These are phyloP conservation scores for Phanerochaete carnosa DNA, from an alignment of 768 basidiomycete genomes.

Conservation along the genomic window DNA sequence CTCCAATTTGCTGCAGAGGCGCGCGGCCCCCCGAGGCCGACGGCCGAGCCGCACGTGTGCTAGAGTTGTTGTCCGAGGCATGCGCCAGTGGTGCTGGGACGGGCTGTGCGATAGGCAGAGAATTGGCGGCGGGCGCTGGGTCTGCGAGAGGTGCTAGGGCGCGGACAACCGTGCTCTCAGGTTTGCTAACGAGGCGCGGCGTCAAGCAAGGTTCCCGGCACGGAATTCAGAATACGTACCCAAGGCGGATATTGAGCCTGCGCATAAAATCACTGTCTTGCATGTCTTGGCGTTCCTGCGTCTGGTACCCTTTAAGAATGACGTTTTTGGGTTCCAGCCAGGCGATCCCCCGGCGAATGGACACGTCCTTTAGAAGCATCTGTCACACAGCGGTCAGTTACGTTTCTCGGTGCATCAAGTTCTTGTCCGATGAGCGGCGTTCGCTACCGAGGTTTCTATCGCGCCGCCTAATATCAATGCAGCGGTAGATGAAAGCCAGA, in stretches of 20 bases:
- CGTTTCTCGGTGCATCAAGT: not conserved
- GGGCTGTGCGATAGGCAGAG: constrained; percentile 7
- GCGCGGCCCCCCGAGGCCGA: constrained; percentile 10
- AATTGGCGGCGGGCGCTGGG: not conserved
- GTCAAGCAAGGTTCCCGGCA: not conserved
- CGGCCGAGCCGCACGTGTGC: not conserved
- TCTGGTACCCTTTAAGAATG: constrained; percentile 54
- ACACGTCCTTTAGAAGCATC: constrained; percentile 69
- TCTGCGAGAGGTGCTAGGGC: not conserved
- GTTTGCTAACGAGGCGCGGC: not conserved
- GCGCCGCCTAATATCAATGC: not conserved
- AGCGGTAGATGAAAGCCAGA: not conserved
- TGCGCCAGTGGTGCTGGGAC: constrained; percentile 8
- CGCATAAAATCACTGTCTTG: constrained; percentile 60
- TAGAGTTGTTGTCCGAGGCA: not conserved
- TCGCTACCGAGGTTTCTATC: too few species aligned
- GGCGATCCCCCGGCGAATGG: constrained; percentile 65
- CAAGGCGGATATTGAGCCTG: constrained; percentile 58
- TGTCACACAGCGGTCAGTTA: constrained; percentile 23
- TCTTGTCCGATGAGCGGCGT: too few species aligned
- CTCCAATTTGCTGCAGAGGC: constrained; percentile 20
- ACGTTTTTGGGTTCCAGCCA: constrained; percentile 74
- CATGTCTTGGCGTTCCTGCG: constrained; percentile 59
- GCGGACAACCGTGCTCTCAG: not conserved
- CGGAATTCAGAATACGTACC: constrained; percentile 44